phyloP scores from a whole-genome alignment of 129 eudicot genomes.

The Tagetes patula region DNA sequence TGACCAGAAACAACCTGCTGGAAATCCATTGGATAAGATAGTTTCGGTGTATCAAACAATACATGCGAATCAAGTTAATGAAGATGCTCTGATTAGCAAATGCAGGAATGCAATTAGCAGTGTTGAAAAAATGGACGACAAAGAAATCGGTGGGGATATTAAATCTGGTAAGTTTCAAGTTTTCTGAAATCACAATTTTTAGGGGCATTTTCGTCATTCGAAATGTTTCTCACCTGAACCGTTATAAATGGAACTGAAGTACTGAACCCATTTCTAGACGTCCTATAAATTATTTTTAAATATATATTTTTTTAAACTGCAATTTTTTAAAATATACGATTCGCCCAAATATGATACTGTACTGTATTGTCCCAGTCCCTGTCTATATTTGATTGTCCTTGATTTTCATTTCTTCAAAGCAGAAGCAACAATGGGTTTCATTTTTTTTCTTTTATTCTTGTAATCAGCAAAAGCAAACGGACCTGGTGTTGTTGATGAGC shows the following conservation, averaged over 20 bases:
- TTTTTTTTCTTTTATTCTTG: not conserved
- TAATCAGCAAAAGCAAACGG: constrained; percentile 44
- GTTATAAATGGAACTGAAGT: not conserved
- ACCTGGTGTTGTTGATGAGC: constrained; percentile 57
- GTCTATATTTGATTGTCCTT: not conserved
- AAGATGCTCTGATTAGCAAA: constrained; percentile 61
- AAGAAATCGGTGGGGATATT: constrained; percentile 57
- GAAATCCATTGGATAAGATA: constrained; percentile 68
- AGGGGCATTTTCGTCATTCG: no score
- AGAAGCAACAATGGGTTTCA: not conserved
- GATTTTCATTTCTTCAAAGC: not conserved
- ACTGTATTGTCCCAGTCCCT: no score
- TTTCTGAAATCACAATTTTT: no score
- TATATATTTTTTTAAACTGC: no score
- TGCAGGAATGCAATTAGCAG: constrained; percentile 57
- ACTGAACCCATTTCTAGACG: no score
- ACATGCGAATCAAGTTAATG: constrained; percentile 59
- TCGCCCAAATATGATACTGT: no score
- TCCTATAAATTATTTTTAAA: no score
- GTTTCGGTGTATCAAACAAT: constrained; percentile 67
- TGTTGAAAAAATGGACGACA: constrained; percentile 63
- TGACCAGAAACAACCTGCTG: constrained; percentile 61
- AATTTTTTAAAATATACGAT: no score
- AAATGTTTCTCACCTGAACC: not conserved
- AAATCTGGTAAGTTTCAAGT: constrained; percentile 48